Base-by-base conservation (phyloP, 2,329 filamentous ascomycete species). In the Metarhizium sp. region DNA sequence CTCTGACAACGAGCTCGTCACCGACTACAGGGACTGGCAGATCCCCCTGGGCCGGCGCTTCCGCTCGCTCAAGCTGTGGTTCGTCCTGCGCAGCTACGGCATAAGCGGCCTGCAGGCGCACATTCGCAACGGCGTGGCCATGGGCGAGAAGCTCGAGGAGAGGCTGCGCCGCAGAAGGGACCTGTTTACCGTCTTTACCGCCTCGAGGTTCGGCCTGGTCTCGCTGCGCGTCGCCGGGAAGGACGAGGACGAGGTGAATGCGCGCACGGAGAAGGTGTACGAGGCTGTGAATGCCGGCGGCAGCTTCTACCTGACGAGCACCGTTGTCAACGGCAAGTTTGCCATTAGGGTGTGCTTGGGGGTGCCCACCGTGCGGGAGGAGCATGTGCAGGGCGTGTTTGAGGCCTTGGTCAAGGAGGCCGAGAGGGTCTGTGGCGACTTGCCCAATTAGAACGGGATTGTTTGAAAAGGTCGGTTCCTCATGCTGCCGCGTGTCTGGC, bases 1-100 rank as follows among this genome's bases (percentile, higher is more conserved):
- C 73, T 88, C 87, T 3, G 90, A 94, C 63, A 82, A 80, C 42
- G 91, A 90, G 0, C 79, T 92, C 2, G 92, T 96, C 1, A 96
- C 90, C 29, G 92, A 97, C 71, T 96, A 96, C 75, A 84, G 92
- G 50, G 92, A 97, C 76, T 97, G 92, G 92, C 91, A 96, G 73
- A 95, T 97, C 64, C 91, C 92, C 0, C 84, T 97, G 0, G 92
- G 92, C 8, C 79, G 92, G 2, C 80, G 92, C 16, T 97, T 97
- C 79, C 81, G 92, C 58, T 84, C 87, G 2, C 73, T 97, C 56
- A 97, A 97, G 75, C 85, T 96, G 59, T 97, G 92, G 92, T 96
- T 96, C 67, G 91, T 97, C 7, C 75, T 96, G 63, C 79, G 92
- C 48, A 85, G 81, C 47, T 96, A 91, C 66, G 92, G 92, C 50